phyloP scores from a whole-genome alignment of 108 stramenopile genomes.

The Mayamaea pseudoterrestris region DNA sequence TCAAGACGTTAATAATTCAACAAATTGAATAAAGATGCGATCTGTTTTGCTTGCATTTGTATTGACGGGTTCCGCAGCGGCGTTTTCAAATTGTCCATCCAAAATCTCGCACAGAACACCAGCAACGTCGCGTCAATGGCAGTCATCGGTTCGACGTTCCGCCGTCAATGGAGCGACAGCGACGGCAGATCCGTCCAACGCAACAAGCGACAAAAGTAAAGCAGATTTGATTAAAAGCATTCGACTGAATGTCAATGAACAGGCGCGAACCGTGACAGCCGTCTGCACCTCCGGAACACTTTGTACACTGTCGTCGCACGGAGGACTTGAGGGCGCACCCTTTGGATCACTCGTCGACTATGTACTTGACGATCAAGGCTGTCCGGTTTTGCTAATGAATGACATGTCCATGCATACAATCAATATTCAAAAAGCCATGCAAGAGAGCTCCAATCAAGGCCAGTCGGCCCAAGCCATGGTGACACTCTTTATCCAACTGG shows the following conservation, averaged over 20 bases:
- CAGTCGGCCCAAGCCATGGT: constrained; percentile 38
- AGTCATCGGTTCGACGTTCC: no score
- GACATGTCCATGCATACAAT: constrained; percentile 92
- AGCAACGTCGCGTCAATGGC: no score
- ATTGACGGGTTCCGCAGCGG: no score
- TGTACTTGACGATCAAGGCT: constrained; percentile 85
- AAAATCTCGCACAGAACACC: no score
- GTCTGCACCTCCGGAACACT: constrained; percentile 81
- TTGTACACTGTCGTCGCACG: constrained; percentile 66
- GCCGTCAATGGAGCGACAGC: no score
- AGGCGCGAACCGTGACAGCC: constrained; percentile 72
- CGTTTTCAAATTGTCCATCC: no score
- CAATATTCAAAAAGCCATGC: constrained; percentile 52
- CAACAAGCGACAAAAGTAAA: neutral
- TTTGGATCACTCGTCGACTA: constrained; percentile 96
- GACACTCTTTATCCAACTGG: constrained; percentile 71
- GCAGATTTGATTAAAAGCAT: constrained; percentile 13
- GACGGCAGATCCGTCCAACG: no score
- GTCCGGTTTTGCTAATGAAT: constrained; percentile 91
- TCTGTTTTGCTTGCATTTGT: no score
- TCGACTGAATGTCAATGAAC: constrained; percentile 75
- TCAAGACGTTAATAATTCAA: no score
- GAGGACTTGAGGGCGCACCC: constrained; percentile 79
- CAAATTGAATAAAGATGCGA: no score
- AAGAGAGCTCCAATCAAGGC: neutral